Base-by-base conservation (phyloP, 2,329 filamentous ascomycete species). In the Diaporthe aspalathi region DNA sequence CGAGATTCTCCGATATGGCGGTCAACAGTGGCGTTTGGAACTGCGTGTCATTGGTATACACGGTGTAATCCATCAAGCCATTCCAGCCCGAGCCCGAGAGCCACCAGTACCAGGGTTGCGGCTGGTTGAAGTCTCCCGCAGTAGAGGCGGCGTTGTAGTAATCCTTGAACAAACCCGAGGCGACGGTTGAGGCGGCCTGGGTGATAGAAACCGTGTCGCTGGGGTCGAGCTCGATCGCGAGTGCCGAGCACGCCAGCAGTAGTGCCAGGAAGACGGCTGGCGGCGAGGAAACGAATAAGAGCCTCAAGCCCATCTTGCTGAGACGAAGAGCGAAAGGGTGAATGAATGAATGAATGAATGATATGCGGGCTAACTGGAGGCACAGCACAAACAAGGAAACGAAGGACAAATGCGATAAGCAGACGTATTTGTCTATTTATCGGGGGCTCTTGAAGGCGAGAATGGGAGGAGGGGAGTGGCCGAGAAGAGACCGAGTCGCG, bases 31-130 rank as follows among this genome's bases (percentile, higher is more conserved):
- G 82, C 22, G 90, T 83, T 77, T 94, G 94, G 82, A 93, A 95
- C 32, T 87, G 85, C 2, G 86, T 83, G 77, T 95, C 93, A 29
- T 90, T 90, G 0, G 93, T 95, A 79, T 93, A 93, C 78, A 91
- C 92, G 92, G 93, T 96, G 79, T 96, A 96, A 76, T 96, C 93
- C 67, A 97, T 85, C 74, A 96, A 83, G 2, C 91, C 85, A 32
- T 76, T 78, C 77, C 77, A 78, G 16, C 75, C 79, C 14, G 76
- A 78, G 22, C 79, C 79, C 2, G 79, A 80, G 1, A 79, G 72
- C 79, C 79, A 80, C 79, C 79, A 80, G 68, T 75, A 80, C 79
- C 79, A 80, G 0, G 77, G 74, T 50, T 80, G 45, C 4, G 78
- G 77, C 68, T 80, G 79, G 72, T 74, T 76, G 70, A 80, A 80